A percentile compares a stretch with the other conserved stretches of the same genome.
Evolutionary conservation across 148 eudicot genomes (phyloP).

Genomic region (Rhododendron henanense): DNA sequence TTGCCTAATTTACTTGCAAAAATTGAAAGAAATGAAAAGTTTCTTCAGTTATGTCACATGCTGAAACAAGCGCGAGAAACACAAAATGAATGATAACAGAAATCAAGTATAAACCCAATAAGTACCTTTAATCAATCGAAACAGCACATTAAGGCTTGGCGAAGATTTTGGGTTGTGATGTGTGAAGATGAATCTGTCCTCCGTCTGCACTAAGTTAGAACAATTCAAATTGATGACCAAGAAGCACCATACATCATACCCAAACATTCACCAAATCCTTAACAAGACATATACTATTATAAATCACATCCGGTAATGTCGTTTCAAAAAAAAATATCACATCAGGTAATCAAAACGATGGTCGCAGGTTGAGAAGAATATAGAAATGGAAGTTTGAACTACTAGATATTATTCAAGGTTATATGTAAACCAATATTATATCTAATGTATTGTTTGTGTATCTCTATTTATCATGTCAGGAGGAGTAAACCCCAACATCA

Average conservation of each 20-base stretch:
- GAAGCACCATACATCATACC: background rate
- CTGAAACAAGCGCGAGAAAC: background rate
- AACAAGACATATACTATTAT: background rate
- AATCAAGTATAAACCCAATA: background rate
- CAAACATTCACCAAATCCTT: background rate
- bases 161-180: conserved; percentile 60
- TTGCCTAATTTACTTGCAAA: background rate
- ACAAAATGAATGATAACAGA: background rate
- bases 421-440: too few relatives aligned
- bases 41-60: background rate
- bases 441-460: background rate
- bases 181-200: conserved; percentile 49
- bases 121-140: conserved; percentile 64
- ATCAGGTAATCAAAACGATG: background rate
- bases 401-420: too few relatives aligned
- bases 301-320: background rate
- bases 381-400: too few relatives aligned
- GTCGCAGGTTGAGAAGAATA: background rate
- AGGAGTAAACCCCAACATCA: too few relatives aligned
- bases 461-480: too few relatives aligned
- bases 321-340: background rate
- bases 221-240: background rate
- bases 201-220: conserved; percentile 36
- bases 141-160: conserved; percentile 41
- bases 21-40: background rate